These are phyloP conservation scores for Inga oerstediana DNA, from an alignment of 306 rosid species.

Conservation along the genomic window DNA sequence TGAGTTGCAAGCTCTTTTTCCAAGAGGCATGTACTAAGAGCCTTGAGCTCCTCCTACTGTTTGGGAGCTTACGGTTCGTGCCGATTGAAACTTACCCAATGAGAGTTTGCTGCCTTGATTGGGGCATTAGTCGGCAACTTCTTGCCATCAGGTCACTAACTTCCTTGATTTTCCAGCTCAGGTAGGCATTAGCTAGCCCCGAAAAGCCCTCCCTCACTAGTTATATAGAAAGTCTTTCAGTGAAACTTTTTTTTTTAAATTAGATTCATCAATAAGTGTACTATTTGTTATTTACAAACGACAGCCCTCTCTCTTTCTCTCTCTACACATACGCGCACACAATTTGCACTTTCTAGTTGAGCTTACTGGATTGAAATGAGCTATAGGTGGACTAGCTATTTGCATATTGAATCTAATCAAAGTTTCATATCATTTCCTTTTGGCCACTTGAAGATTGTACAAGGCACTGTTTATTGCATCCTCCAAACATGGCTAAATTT, in stretches of 20 bases:
- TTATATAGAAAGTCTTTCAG: not conserved
- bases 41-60: not conserved
- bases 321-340: not conserved
- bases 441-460: not conserved
- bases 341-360: not conserved
- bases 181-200: not conserved
- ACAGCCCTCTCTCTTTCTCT: not conserved
- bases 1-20: not conserved
- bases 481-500: not conserved
- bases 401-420: not conserved
- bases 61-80: not conserved
- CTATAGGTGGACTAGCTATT: not conserved
- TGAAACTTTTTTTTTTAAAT: not conserved
- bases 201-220: no score
- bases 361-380: not conserved
- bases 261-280: not conserved
- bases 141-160: not conserved
- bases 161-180: not conserved
- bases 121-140: not conserved
- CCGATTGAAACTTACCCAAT: not conserved
- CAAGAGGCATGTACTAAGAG: not conserved
- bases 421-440: not conserved
- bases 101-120: not conserved
- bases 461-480: not conserved
- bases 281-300: not conserved